These are phyloP conservation scores for Aspergillus olivimuriae DNA, from an alignment of 495 filamentous ascomycete genomes.

Conservation along the genomic window DNA sequence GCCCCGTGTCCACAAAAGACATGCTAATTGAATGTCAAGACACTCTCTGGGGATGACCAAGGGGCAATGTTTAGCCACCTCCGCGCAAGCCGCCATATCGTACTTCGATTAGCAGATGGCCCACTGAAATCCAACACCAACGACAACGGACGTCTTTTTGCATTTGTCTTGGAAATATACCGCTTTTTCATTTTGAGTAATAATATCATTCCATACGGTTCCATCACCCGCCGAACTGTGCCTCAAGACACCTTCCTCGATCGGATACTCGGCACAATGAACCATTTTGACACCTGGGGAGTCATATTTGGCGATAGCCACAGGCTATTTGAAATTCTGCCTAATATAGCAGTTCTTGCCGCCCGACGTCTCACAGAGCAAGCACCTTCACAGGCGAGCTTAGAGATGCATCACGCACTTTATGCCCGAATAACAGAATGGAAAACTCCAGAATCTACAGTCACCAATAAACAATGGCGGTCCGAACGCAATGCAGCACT, in stretches of 20 bases:
- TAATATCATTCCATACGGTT: conserved; percentile 1
- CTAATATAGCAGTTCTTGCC: background rate
- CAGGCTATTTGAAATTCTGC: background rate
- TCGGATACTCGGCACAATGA: background rate
- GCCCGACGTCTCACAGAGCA: background rate
- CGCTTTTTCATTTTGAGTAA: background rate
- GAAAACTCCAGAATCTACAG: background rate
- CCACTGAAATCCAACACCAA: background rate
- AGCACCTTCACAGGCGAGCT: background rate
- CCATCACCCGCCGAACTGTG: background rate
- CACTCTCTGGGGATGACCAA: background rate
- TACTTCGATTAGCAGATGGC: background rate
- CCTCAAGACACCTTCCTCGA: background rate
- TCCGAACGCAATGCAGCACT: background rate
- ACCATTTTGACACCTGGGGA: background rate
- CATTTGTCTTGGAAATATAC: conserved; percentile 4
- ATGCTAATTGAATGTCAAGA: background rate
- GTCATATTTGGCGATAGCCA: conserved; percentile 3
- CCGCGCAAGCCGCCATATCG: background rate
- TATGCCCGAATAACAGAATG: background rate
- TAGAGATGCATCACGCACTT: background rate
- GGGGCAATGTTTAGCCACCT: conserved; percentile 3
- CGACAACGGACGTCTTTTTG: background rate
- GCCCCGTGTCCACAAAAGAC: background rate
- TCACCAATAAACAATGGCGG: background rate